These are phyloP conservation scores for Penicillium sp. DNA, from an alignment of 2,329 filamentous ascomycete genomes.

Conservation along the genomic window DNA sequence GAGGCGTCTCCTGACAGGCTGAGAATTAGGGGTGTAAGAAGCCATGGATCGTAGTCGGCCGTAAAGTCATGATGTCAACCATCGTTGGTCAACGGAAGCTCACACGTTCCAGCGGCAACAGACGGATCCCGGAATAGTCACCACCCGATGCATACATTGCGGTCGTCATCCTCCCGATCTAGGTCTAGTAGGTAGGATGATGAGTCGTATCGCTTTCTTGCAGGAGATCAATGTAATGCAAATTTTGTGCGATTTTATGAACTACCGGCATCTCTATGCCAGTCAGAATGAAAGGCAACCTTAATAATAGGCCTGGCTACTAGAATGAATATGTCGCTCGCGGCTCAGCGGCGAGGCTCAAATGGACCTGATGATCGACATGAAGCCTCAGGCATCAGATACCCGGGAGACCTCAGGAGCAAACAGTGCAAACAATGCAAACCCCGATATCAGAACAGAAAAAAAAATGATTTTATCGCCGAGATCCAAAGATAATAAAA, in stretches of 20 bases:
- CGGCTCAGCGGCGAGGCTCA: background rate
- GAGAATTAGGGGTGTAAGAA: slow-evolving; percentile 1
- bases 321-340: no score
- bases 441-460: slow-evolving; percentile 14
- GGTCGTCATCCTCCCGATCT: no score
- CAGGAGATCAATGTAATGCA: no score
- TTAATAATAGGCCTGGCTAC: no score
- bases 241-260: no score
- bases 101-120: background rate
- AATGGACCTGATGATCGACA: background rate
- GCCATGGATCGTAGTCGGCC: slow-evolving; percentile 2
- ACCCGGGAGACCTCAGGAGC: no score
- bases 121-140: no score
- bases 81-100: background rate
- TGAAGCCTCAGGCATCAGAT: slow-evolving; percentile 1
- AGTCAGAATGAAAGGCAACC: no score
- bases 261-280: no score
- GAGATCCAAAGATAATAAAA: slow-evolving; percentile 4
- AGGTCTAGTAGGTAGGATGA: no score
- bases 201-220: no score
- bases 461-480: slow-evolving; percentile 25
- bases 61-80: slow-evolving; percentile 18
- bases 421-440: slow-evolving; percentile 17
- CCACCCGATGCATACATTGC: no score
- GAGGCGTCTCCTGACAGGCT: background rate